Percentiles rank a stretch among this genome's conserved stretches.
Evolutionary conservation across 805 yeast genomes (phyloP).

Genomic region (Citeromyces matritensis): DNA sequence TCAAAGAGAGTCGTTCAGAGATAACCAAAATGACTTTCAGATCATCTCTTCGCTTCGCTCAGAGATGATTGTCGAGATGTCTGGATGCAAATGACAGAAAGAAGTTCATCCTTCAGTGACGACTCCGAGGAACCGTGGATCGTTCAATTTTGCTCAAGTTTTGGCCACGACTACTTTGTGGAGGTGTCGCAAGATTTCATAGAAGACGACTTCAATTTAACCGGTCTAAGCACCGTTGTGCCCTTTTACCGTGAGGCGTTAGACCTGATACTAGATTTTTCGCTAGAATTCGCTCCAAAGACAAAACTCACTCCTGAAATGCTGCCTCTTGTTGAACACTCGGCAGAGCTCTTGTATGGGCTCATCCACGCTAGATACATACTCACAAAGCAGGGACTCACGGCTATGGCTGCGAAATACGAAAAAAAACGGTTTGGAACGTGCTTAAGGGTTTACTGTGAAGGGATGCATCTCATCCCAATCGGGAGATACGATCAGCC

Average conservation of each 20-base stretch:
- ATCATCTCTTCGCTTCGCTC: no score
- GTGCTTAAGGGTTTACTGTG: slow-evolving; percentile 84
- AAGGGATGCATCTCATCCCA: slow-evolving; percentile 81
- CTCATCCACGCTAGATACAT: slow-evolving; percentile 88
- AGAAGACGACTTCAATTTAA: slow-evolving; percentile 91
- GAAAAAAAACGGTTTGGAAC: slow-evolving; percentile 81
- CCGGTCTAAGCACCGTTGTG: slow-evolving; percentile 74
- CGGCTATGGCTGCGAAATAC: slow-evolving; percentile 87
- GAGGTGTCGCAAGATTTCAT: slow-evolving; percentile 87
- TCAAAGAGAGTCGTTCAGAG: no score
- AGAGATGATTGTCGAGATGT: no score
- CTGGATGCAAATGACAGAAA: no score
- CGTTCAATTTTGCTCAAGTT: slow-evolving; percentile 59
- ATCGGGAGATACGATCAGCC: slow-evolving; percentile 85
- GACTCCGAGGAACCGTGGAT: slow-evolving; percentile 70
- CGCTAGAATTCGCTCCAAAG: slow-evolving; percentile 72
- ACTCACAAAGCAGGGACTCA: slow-evolving; percentile 76
- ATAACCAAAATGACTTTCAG: no score
- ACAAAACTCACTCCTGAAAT: slow-evolving; percentile 44
- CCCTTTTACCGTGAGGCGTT: slow-evolving; percentile 87
- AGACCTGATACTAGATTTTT: slow-evolving; percentile 74
- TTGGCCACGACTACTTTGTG: slow-evolving; percentile 83
- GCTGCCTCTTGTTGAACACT: slow-evolving; percentile 67
- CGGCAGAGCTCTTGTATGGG: slow-evolving; percentile 88
- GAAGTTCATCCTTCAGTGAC: no score